Evolutionary conservation across 768 basidiomycete species (phyloP).

Genomic region (Baorangia bicolor): DNA sequence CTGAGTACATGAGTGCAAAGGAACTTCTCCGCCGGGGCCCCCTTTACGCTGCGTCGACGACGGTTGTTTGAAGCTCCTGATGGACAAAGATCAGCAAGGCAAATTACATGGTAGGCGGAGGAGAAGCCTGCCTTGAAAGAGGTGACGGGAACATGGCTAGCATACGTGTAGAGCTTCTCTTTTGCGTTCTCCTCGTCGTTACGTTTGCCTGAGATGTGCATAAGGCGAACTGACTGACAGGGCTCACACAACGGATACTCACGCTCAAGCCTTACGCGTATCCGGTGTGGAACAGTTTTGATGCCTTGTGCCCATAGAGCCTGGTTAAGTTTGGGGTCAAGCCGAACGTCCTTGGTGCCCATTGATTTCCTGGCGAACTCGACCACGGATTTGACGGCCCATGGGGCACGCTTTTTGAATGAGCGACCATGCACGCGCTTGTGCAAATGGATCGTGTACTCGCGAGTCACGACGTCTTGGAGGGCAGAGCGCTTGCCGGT

Average conservation of each 20-base stretch:
- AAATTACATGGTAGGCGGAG: neutral
- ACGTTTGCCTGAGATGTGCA: constrained; percentile 69
- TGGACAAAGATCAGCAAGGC: constrained; percentile 6
- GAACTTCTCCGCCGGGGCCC: constrained; percentile 7
- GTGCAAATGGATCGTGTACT: constrained; percentile 99
- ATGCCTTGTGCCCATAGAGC: constrained; percentile 92
- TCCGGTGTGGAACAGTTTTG: constrained; percentile 88
- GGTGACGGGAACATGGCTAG: constrained; percentile 71
- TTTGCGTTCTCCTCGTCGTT: constrained; percentile 99
- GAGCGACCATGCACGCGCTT: constrained; percentile 89
- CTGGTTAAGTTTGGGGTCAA: constrained; percentile 97
- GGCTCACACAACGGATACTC: constrained; percentile 32
- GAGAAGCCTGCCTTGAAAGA: constrained; percentile 75
- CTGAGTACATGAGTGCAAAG: constrained; percentile 16
- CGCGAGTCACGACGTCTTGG: constrained; percentile 96
- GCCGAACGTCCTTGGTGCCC: constrained; percentile 91
- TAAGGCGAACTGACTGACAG: neutral
- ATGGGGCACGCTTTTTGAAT: constrained; percentile 98
- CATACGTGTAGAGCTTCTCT: constrained; percentile 96
- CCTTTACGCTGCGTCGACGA: constrained; percentile 75
- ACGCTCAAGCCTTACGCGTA: constrained; percentile 95
- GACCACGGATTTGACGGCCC: constrained; percentile 92
- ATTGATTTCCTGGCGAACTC: constrained; percentile 91
- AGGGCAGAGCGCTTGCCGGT: constrained; percentile 95
- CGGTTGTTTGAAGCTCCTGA: constrained; percentile 82